A percentile compares a stretch with the other conserved stretches of the same genome.
Conservation (phyloP, 108 stramenopile genomes). For the Craspedostauros australis region DNA sequence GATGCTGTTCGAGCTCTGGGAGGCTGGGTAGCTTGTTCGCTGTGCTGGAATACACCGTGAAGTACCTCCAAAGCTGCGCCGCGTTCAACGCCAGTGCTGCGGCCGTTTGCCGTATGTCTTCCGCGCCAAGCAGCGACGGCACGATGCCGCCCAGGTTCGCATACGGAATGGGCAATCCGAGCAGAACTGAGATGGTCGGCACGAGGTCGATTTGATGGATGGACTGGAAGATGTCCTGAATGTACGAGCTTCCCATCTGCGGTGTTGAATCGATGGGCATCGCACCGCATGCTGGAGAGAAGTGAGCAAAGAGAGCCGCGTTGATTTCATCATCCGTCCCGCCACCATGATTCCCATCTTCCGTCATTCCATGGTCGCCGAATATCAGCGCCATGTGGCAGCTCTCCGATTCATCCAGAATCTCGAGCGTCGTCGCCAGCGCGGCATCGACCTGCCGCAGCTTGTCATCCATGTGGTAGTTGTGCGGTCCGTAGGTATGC, state of each 20-base stretch:
- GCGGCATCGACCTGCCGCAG: constrained; percentile 89
- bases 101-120: constrained; percentile 35
- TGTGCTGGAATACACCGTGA: constrained; percentile 56
- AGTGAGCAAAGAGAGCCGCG: constrained; percentile 90
- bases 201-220: constrained; percentile 93
- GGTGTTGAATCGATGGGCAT: constrained; percentile 14
- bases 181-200: constrained; percentile 83
- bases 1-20: constrained; percentile 41
- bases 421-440: constrained; percentile 43
- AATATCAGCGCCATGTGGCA: constrained; percentile 64
- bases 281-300: constrained; percentile 59
- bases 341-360: constrained; percentile 98
- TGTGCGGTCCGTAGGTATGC: constrained; percentile 90
- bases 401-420: constrained; percentile 37
- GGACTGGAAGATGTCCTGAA: constrained; percentile 35
- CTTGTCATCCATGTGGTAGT: constrained; percentile 84
- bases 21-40: constrained; percentile 63
- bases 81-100: constrained; percentile 76
- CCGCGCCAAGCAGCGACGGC: constrained; percentile 61
- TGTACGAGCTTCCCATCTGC: constrained; percentile 21
- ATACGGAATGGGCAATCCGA: constrained; percentile 94
- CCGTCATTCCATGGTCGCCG: constrained; percentile 99
- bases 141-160: constrained; percentile 87
- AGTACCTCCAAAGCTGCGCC: constrained; percentile 83
- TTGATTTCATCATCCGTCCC: constrained; percentile 90